Evolutionary conservation across 2,329 filamentous ascomycete genomes (phyloP).

Genomic region (Claviceps arundinis): DNA sequence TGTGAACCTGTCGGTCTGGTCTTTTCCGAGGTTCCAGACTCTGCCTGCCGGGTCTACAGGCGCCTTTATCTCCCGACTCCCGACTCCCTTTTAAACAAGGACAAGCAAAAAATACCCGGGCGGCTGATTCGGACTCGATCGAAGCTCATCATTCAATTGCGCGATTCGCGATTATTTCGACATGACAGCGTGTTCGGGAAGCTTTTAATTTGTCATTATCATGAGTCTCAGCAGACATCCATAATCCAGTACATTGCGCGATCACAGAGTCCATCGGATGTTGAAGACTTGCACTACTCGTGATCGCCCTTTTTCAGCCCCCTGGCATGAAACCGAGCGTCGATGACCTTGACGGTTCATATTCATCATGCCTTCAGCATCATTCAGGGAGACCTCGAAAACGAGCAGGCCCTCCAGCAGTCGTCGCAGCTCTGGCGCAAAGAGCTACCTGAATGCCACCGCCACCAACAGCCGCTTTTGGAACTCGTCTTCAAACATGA

Average conservation of each 20-base stretch:
- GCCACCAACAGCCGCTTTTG: neutral
- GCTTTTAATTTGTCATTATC: neutral
- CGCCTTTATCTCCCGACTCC: no score
- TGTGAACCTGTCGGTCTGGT: neutral
- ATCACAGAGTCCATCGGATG: neutral
- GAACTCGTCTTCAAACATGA: neutral
- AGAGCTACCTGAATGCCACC: constrained; percentile 1
- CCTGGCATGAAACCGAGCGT: neutral
- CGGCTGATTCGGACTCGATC: neutral
- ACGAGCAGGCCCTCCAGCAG: neutral
- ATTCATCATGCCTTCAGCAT: neutral
- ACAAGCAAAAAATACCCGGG: neutral
- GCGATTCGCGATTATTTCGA: neutral
- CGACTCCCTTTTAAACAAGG: neutral
- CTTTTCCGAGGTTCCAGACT: neutral
- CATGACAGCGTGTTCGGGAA: neutral
- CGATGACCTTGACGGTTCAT: neutral
- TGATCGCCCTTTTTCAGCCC: neutral
- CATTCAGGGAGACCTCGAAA: neutral
- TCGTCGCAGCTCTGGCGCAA: neutral
- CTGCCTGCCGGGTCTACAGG: neutral
- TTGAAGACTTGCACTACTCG: neutral
- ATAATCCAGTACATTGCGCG: neutral
- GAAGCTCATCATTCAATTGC: neutral
- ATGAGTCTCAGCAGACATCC: neutral